These are phyloP conservation scores for Chloris gayana DNA, from an alignment of 176 grass and related monocot species.

Conservation along the genomic window DNA sequence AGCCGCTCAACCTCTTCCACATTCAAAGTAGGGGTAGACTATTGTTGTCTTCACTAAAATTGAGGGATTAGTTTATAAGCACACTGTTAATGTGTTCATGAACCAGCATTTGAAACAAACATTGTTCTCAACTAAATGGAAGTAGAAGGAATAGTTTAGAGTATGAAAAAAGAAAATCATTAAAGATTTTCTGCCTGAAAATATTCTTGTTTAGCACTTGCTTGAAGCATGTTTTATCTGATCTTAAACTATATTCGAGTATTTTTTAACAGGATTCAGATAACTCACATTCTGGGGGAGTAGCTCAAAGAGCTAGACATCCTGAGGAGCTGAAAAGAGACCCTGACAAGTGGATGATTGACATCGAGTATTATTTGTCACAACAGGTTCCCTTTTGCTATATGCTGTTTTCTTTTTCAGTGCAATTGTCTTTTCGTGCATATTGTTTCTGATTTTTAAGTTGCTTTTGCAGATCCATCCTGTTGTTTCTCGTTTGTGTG, in stretches of 20 bases:
- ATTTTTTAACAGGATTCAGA: conserved; percentile 57
- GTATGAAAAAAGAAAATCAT: neutral
- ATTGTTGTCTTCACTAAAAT: neutral
- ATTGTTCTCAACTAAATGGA: neutral
- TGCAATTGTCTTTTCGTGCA: conserved; percentile 26
- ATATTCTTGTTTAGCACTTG: neutral
- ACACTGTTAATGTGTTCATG: conserved; percentile 5
- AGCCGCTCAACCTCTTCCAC: neutral
- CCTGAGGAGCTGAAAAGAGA: conserved; percentile 88
- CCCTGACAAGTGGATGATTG: conserved; percentile 77
- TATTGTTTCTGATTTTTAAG: conserved; percentile 25
- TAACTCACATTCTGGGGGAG: conserved; percentile 62
- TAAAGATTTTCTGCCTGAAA: neutral
- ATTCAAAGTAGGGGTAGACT: neutral
- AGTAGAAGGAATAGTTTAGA: neutral
- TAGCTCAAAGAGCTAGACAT: conserved; percentile 97
- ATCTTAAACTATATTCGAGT: conserved; percentile 29
- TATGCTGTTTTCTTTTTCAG: neutral
- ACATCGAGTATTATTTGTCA: conserved; percentile 94
- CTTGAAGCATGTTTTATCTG: conserved; percentile 28
- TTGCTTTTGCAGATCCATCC: conserved; percentile 91
- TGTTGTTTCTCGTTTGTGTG: conserved; percentile 90
- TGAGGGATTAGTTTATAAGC: neutral
- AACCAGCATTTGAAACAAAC: neutral
- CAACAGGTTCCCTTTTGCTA: conserved; percentile 67